Conservation (phyloP, 345 rosid genomes). For the Passiflora organensis region DNA sequence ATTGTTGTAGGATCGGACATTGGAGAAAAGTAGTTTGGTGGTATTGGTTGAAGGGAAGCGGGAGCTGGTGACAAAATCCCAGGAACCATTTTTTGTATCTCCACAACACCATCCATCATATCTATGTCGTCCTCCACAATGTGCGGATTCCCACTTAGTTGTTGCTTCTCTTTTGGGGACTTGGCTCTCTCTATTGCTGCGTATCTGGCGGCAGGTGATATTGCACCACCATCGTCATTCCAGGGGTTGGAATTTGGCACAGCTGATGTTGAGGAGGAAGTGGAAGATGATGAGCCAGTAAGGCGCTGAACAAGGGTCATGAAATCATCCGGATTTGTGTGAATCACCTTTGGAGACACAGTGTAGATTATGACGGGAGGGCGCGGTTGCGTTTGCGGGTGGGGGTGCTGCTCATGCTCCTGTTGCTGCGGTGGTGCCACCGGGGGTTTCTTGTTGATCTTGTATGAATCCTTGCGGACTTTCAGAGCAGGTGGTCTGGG, state of each 20-base stretch:
- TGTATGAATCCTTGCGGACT: constrained; percentile 68
- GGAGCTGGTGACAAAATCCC: constrained; percentile 84
- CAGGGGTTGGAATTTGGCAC: constrained; percentile 12
- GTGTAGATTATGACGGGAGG: constrained; percentile 83
- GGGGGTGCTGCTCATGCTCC: constrained; percentile 18
- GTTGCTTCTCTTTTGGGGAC: constrained; percentile 25
- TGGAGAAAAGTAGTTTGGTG: constrained; percentile 63
- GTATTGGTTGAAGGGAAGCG: constrained; percentile 50
- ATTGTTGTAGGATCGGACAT: constrained; percentile 41
- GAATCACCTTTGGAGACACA: constrained; percentile 77
- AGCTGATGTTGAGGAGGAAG: constrained; percentile 12
- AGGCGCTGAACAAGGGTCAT: constrained; percentile 89
- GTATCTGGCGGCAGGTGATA: constrained; percentile 74
- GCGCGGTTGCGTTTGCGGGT: constrained; percentile 26
- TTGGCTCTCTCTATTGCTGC: constrained; percentile 60
- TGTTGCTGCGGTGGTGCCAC: constrained; percentile 23
- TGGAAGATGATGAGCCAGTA: constrained; percentile 58
- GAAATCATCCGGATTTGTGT: constrained; percentile 75
- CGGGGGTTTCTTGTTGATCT: constrained; percentile 75
- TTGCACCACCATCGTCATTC: constrained; percentile 27
- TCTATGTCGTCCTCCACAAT: constrained; percentile 40
- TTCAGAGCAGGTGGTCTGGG: constrained; percentile 74
- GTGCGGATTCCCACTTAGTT: constrained; percentile 17
- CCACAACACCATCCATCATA: constrained; percentile 26
- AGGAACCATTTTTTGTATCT: constrained; percentile 36